Evolutionary conservation across 1,284 basidiomycete species (phyloP), one percentile per base, ranked within the genome.

Genomic region (Boletellus deceptivus): DNA sequence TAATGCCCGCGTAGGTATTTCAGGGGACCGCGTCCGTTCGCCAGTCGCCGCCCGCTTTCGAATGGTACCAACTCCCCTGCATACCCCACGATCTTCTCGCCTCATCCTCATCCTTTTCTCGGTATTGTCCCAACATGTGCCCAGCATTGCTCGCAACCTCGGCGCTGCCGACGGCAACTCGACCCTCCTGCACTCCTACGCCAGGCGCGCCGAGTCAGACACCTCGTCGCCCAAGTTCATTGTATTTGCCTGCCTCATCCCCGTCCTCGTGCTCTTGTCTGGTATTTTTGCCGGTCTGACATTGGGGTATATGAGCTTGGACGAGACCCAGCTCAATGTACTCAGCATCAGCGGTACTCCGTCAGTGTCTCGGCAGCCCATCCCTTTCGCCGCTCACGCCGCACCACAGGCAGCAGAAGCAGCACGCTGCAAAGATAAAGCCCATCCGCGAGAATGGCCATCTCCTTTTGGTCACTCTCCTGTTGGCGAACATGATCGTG

Each of bases 241-340:
- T 34, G 24, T 66, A 45, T 70, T 69, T 36, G 64, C 66, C 11
- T 69, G 63, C 46, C 64, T 66, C 50, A 79, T 82, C 33, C 80
- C 80, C 22, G 62, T 82, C 22, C 73, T 82, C 34, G 80, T 83
- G 38, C 55, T 75, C 8, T 59, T 82, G 36, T 78, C 76, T 13
- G 81, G 81, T 51, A 63, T 82, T 8, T 83, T 88, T 75, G 85
- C 86, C 61, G 86, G 84, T 67, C 73, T 92, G 58, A 91, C 90
- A 53, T 73, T 91, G 46, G 93, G 93, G 10, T 95, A 95, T 70
- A 94, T 96, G 90, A 91, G 88, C 61, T 78, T 96, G 61, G 93
- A 95, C 71, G 89, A 91, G 70, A 96, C 93, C 18, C 92, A 95
- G 75, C 78, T 96, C 35, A 86, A 89, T 63, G 93, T 96, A 2